These are phyloP conservation scores for Neurospora sp. DNA, from an alignment of 495 filamentous ascomycete species.

Conservation along the genomic window DNA sequence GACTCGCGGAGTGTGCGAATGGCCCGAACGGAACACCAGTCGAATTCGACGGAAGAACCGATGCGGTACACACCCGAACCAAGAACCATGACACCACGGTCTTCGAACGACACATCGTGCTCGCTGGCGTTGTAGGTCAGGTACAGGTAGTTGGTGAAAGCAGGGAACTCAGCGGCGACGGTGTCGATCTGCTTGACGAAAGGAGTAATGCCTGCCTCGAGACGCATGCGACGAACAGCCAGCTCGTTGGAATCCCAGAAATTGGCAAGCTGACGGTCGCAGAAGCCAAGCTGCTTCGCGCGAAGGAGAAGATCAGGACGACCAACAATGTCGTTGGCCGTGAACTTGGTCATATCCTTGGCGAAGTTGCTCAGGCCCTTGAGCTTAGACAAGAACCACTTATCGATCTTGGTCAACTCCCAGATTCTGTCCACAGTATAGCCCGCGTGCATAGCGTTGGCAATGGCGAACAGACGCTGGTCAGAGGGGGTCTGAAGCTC, in stretches of 20 bases:
- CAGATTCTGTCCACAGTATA: slow-evolving; percentile 94
- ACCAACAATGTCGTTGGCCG: slow-evolving; percentile 53
- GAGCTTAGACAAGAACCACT: slow-evolving; percentile 88
- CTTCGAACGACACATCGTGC: slow-evolving; percentile 75
- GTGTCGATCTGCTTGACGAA: slow-evolving; percentile 98
- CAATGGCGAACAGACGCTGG: slow-evolving; percentile 93
- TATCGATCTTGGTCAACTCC: slow-evolving; percentile 96
- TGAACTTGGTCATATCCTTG: slow-evolving; percentile 63
- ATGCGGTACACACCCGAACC: slow-evolving; percentile 97
- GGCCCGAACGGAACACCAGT: slow-evolving; percentile 97
- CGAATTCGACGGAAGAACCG: slow-evolving; percentile 95
- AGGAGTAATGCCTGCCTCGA: slow-evolving; percentile 77
- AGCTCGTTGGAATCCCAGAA: slow-evolving; percentile 92
- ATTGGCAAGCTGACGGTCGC: slow-evolving; percentile 83
- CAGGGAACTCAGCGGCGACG: slow-evolving; percentile 93
- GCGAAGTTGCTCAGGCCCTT: slow-evolving; percentile 86
- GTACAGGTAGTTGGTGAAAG: slow-evolving; percentile 93
- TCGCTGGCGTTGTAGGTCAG: slow-evolving; percentile 89
- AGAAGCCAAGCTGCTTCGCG: slow-evolving; percentile 91
- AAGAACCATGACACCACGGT: slow-evolving; percentile 89
- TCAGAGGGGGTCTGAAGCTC: slow-evolving; percentile 97
- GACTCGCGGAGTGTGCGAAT: slow-evolving; percentile 85
- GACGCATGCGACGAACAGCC: slow-evolving; percentile 67
- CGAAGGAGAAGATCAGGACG: slow-evolving; percentile 51
- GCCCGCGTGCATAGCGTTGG: slow-evolving; percentile 90